Evolutionary conservation across 2,329 filamentous ascomycete genomes (phyloP).

Genomic region (Colletotrichum ledebouriae): DNA sequence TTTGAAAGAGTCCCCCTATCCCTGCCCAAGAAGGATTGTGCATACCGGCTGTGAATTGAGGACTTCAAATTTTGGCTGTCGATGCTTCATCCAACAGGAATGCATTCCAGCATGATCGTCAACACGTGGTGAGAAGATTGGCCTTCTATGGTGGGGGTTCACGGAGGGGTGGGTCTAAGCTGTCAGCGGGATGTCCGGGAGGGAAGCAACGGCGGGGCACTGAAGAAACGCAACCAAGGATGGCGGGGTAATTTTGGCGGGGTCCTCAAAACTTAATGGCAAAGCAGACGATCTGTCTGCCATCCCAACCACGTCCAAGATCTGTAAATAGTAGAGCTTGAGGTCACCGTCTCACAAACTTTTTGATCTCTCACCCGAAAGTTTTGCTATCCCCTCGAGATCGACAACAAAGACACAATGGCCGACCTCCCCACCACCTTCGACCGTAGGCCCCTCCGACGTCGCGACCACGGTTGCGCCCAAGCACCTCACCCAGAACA

Average conservation of each 20-base stretch:
- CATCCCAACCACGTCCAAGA: conserved; percentile 2
- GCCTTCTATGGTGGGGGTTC: conserved; percentile 17
- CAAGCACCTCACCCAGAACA: conserved; percentile 36
- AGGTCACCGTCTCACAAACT: background rate
- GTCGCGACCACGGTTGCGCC: conserved; percentile 16
- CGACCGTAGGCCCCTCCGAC: conserved; percentile 61
- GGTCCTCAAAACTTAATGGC: conserved; percentile 25
- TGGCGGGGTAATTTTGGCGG: conserved; percentile 42
- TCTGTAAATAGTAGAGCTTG: conserved; percentile 5
- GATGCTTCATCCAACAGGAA: background rate
- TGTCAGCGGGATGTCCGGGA: conserved; percentile 27
- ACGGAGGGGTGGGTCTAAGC: background rate
- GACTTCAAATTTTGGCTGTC: background rate
- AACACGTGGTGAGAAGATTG: conserved; percentile 24
- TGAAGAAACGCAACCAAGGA: conserved; percentile 36
- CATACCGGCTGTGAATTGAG: background rate
- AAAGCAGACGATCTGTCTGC: conserved; percentile 3
- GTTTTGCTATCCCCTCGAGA: background rate
- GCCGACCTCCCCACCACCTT: conserved; percentile 69
- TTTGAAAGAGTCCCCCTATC: conserved; percentile 7
- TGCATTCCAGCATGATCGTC: background rate
- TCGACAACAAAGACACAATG: conserved; percentile 54
- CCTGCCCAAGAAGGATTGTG: background rate
- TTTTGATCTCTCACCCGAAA: background rate
- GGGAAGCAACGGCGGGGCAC: conserved; percentile 35